Base-by-base conservation (phyloP, 2,329 filamentous ascomycete species). In the Rhynchosporium graminicola region DNA sequence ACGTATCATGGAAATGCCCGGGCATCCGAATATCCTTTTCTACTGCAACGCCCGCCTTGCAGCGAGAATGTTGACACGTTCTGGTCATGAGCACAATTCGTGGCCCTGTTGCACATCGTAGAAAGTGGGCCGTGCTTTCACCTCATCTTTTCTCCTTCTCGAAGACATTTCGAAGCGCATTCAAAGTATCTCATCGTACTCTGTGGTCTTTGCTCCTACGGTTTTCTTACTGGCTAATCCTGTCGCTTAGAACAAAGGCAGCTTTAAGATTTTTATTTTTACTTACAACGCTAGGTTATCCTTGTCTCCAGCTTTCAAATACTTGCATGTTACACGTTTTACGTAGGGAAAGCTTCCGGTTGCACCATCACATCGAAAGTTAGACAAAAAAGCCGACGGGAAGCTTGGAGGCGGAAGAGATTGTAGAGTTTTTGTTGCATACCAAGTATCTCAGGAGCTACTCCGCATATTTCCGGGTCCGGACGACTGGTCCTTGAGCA, bases 121-220 rank as follows among this genome's bases (percentile, higher is more conserved):
- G 51, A 54, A 54, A 54, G 51, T 54, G 51, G 51, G 51, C 51
- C 51, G 51, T 54, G 51, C 51, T 54, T 54, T n/a, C 20, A 40
- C 51, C 36, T 40, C 51, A 28, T 42, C 20, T 10, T 20, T 40
- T 13, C 20, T n/a, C 12, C 51, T 54, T 54, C 51, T 54, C 51
- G 51, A 54, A 54, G 36, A 54, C 8, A n/a, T 8, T 29, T 54
- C 28, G 51, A 36, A 54, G 38, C 36, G 40, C 20, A 42, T 9
- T 15, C 26, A 43, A 8, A 12, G 20, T 29, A 20, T 42, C 43
- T 54, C 36, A 33, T 33, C 36, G 20, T 20, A 20, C 20, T 20
- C 20, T 20, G 20, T 54, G 51, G n/a, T 29, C 20, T 26, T 54
- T 33, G 36, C 51, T 54, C 12, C 8, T 28, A 42, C 33, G 38